Evolutionary conservation across 2,329 filamentous ascomycete genomes (phyloP), one percentile per base, ranked within the genome.

Genomic region (Plectosphaerella plurivora): DNA sequence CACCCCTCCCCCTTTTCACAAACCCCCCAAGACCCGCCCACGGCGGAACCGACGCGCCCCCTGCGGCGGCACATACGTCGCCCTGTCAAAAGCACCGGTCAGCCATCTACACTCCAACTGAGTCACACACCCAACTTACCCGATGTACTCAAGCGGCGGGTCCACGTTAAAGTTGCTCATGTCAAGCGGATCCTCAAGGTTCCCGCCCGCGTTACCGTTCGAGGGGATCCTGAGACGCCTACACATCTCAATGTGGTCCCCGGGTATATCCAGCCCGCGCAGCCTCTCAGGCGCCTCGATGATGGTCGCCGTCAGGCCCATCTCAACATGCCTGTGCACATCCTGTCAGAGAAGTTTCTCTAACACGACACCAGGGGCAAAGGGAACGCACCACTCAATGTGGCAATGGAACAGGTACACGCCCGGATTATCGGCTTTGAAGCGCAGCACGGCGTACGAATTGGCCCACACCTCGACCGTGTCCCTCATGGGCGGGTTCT

Each of bases 141-240:
- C 86, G 1, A 54, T 60, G 47, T 72, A 73, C 2, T 66, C 70
- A 0, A 79, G 77, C 10, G 86, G 56, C 25, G 72, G 73, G 0
- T 70, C 68, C 0, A 77, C 74, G 20, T 78, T 76, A 63, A 80
- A 74, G 36, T 77, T 79, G 0, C 63, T 68, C 4, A 81, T 71
- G 59, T 88, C 78, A 2, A 82, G 67, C 4, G 75, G 64, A 53
- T 88, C 67, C 1, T 67, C 58, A 1, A 78, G 82, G 55, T 87
- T 87, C 1, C 82, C 87, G 0, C 82, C 87, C 0, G 87, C 87
- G 59, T 91, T 90, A 1, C 87, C 87, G 11, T 63, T 59, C 2
- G 69, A 76, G 1, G 80, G 77, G 2, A 78, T 72, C 15, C 70
- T 71, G 20, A 68, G 68, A 5, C 69, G 74, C 14, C 70, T 65